These are phyloP conservation scores for Ceratobasidium sp. DNA, from an alignment of 1,284 basidiomycete genomes.

Conservation along the genomic window DNA sequence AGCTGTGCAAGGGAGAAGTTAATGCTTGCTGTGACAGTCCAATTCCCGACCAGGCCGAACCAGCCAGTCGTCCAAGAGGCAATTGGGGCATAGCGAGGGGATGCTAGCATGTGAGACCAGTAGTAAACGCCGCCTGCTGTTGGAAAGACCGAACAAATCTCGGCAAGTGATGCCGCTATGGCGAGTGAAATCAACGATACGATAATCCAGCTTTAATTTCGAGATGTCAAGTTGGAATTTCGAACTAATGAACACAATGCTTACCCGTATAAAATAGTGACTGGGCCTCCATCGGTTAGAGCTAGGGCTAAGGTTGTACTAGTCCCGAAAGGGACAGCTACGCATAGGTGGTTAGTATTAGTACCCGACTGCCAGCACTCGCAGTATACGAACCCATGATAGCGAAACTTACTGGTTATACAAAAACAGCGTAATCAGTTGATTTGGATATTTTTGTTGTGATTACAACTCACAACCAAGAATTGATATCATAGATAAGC, in stretches of 20 bases:
- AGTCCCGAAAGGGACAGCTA: constrained; percentile 58
- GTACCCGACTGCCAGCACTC: too few relatives aligned
- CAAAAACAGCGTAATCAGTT: constrained; percentile 53
- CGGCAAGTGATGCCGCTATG: constrained; percentile 62
- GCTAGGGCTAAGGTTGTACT: constrained; percentile 61
- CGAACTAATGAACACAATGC: not conserved
- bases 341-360: not conserved
- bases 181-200: constrained; percentile 62
- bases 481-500: constrained; percentile 62
- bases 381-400: constrained; percentile 43
- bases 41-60: constrained; percentile 64
- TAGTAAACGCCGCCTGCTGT: constrained; percentile 64
- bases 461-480: constrained; percentile 55
- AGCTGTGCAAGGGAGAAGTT: constrained; percentile 64
- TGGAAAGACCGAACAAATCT: constrained; percentile 63
- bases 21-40: constrained; percentile 64
- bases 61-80: constrained; percentile 63
- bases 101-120: constrained; percentile 62
- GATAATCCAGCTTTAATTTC: constrained; percentile 58
- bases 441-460: not conserved
- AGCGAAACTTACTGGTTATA: constrained; percentile 53
- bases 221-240: not conserved
- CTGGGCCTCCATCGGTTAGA: constrained; percentile 61
- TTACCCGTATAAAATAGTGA: constrained; percentile 59
- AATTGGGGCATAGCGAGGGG: constrained; percentile 60